Conservation (phyloP, 225 moss, liverwort and hornwort species). For the Anthoceros angustus region DNA sequence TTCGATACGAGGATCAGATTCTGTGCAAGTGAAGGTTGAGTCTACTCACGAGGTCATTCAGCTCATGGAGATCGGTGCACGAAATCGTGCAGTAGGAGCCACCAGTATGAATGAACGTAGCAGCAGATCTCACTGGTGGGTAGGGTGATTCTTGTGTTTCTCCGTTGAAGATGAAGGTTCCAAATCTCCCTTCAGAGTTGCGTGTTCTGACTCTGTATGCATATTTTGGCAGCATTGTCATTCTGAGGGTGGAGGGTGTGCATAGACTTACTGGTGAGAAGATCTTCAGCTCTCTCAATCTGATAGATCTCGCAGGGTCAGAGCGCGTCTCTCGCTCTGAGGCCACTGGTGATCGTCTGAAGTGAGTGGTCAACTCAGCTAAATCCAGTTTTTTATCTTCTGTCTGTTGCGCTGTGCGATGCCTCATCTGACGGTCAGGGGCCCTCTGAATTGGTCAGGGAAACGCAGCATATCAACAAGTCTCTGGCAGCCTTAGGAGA, state of each 20-base stretch:
- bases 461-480: constrained; percentile 1
- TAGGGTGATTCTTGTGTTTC: neutral
- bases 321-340: constrained; percentile 38
- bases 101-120: constrained; percentile 1
- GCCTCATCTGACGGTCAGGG: neutral
- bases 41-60: neutral
- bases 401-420: neutral
- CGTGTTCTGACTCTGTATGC: no score
- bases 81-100: neutral
- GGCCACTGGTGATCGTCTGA: constrained; percentile 50
- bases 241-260: constrained; percentile 9
- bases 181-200: neutral
- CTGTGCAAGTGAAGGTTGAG: neutral
- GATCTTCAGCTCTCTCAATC: constrained; percentile 24
- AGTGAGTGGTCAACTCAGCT: neutral
- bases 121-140: neutral
- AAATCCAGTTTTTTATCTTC: neutral
- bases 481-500: constrained; percentile 64
- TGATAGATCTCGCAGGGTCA: constrained; percentile 83
- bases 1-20: neutral
- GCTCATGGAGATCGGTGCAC: neutral
- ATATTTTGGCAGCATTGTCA: neutral
- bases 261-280: constrained; percentile 58
- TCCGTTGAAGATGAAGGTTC: neutral
- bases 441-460: neutral